phyloP scores from a whole-genome alignment of 2,329 filamentous ascomycete species.

The Ustilaginoidea virens region DNA sequence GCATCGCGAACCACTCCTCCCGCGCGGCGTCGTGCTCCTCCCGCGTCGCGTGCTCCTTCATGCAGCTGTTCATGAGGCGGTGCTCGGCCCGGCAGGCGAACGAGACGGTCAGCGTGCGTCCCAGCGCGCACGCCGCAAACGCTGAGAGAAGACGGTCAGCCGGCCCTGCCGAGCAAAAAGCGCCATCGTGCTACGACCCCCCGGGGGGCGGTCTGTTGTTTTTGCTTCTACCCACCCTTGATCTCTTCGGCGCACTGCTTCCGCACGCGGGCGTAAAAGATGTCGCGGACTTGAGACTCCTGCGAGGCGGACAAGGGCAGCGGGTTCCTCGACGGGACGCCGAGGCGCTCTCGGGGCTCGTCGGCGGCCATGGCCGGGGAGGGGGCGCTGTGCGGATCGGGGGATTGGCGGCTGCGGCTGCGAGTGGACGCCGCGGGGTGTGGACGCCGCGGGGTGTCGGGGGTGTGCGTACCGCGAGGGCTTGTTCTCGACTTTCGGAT shows the following conservation, averaged over 20 bases:
- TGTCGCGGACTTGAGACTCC: slow-evolving; percentile 65
- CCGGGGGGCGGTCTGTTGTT: no score
- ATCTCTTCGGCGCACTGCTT: slow-evolving; percentile 63
- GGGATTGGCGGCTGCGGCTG: no score
- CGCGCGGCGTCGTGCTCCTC: slow-evolving; percentile 76
- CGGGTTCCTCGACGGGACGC: slow-evolving; percentile 55
- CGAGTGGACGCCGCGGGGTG: no score
- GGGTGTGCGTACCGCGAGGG: no score
- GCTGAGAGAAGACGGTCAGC: no score
- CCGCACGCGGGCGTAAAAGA: slow-evolving; percentile 70
- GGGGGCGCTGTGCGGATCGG: no score
- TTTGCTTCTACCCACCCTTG: slow-evolving; percentile 48
- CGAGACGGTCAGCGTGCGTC: slow-evolving; percentile 73
- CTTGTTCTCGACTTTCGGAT: no score
- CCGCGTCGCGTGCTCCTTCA: slow-evolving; percentile 73
- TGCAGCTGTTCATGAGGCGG: slow-evolving; percentile 83
- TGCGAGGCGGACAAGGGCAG: slow-evolving; percentile 70
- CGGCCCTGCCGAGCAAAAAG: no score
- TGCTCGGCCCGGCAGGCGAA: slow-evolving; percentile 73
- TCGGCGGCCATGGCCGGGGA: slow-evolving; percentile 18
- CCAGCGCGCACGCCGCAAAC: slow-evolving; percentile 83
- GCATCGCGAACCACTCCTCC: slow-evolving; percentile 80
- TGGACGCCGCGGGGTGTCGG: no score
- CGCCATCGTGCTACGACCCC: no score
- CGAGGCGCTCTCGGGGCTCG: slow-evolving; percentile 18